Evolutionary conservation across 257 asterid species (phyloP), one percentile per base, ranked within the genome.

Genomic region (Salvia splendens): DNA sequence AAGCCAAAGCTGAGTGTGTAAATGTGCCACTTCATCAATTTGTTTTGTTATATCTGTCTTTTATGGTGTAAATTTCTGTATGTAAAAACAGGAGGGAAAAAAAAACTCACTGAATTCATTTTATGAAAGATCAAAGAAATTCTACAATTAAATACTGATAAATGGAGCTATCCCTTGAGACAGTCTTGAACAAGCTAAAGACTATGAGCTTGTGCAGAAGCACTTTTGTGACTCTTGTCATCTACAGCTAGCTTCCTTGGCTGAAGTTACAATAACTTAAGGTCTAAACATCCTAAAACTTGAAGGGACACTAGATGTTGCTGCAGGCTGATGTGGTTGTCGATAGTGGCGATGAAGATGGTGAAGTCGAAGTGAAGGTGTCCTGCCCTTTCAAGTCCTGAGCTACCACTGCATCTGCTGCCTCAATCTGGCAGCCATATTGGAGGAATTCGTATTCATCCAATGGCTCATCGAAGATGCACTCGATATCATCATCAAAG

Each of bases 401-500:
- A 12, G 6, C 77, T 42, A 12, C 64, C 62, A 65, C 48, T 35
- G 24, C 33, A 11, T 71, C 78, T 3, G 49, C 73, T 3, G 49
- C 73, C 16, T 66, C 79, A 0, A 45, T 65, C 64, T 70, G 52
- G 62, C 65, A 69, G 51, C 73, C 82, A 74, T 9, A 72, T 36
- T 8, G 78, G 65, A 77, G 72, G 65, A 75, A 58, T 66, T 79
- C 86, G 2, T 67, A 14, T 1, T 73, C 87, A 43, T 50, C 59
- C 5, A 75, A 57, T 2, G 79, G 69, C 38, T 61, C 73, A 36
- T 80, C 91, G 14, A 91, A 86, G 7, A 82, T 71, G 64, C 79
- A 81, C 54, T 77, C 91, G 0, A 91, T 83, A 35, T 84, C 71
- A 3, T 86, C 96, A 16, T 81, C 89, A 8, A 91, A 85, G 7